Base-by-base conservation (phyloP, 306 rosid genomes). In the Benincasa hispida region DNA sequence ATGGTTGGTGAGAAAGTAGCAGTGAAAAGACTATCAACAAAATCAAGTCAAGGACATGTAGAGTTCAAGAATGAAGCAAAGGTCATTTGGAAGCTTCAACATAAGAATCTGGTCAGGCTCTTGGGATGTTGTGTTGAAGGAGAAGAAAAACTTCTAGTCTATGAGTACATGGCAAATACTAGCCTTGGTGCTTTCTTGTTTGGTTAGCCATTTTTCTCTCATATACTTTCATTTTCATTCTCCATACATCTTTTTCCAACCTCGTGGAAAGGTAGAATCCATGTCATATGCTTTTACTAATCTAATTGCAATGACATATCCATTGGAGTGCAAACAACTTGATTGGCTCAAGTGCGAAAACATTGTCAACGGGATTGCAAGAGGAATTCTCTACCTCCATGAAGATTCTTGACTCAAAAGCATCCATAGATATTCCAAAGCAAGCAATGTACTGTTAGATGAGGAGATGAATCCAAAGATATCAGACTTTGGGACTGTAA, bases 21-120 rank as follows among this genome's bases (percentile, higher is more conserved):
- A 2, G 88, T 90, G 28, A 88, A 87, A 73, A 84, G 85, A 69
- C 74, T 90, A 30, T 84, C 86, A 1, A 72, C 0, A 56, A 30
- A 73, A 74, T 85, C 87, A 19, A 58, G 83, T 12, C 91, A 88
- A 82, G 91, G 85, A 76, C 83, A 79, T 24, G 6, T 9, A 37
- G 91, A 87, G 76, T 87, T 89, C 65, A 84, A 87, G 81, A 87
- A 85, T 37, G 89, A 89, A 79, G 86, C 86, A 48, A 28, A 34
- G 42, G 81, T 89, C 22, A 80, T 84, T 35, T 86, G 85, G 61
- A 88, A 81, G 79, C 90, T 88, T 45, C 85, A 84, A 3, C 92
- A 83, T 56, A 75, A 82, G 14, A 89, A 89, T 84, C 63, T 87
- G 60, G 93, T 84, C 5, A 77, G 80, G 48, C 86, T 89, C 3